Evolutionary conservation across 148 eudicot genomes (phyloP).

Genomic region (Diospyros kaki): DNA sequence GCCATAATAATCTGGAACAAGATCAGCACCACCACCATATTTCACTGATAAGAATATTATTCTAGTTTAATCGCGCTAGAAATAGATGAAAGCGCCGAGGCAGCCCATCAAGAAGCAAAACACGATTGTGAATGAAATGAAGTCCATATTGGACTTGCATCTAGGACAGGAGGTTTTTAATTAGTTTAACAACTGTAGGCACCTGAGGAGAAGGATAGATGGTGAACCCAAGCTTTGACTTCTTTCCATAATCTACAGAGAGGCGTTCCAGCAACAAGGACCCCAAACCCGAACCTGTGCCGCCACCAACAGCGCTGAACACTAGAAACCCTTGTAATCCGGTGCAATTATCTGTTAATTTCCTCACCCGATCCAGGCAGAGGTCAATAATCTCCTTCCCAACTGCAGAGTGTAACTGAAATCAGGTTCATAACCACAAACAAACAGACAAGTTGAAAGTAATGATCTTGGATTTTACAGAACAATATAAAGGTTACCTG

Average conservation of each 20-base stretch:
- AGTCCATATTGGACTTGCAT: too few relatives aligned
- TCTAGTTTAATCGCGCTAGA: too few relatives aligned
- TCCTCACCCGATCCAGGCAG: conserved; percentile 51
- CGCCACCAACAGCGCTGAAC: conserved; percentile 63
- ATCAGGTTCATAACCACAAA: neutral
- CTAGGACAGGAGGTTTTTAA: neutral
- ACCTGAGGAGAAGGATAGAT: conserved; percentile 76
- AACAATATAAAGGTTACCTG: conserved; percentile 28
- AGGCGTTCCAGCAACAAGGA: conserved; percentile 53
- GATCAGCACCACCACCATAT: neutral
- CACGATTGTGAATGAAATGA: too few relatives aligned
- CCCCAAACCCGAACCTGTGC: conserved; percentile 62
- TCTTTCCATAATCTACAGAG: conserved; percentile 58
- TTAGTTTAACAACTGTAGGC: conserved; percentile 4
- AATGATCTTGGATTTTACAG: too few relatives aligned
- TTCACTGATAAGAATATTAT: neutral
- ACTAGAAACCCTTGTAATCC: conserved; percentile 57
- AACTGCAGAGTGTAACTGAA: conserved; percentile 27
- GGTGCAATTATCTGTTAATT: conserved; percentile 55
- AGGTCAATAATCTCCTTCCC: conserved; percentile 58
- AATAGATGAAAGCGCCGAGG: too few relatives aligned
- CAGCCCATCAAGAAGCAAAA: too few relatives aligned
- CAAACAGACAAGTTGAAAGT: neutral
- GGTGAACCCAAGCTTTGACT: conserved; percentile 60
- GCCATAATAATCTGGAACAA: neutral